These are phyloP conservation scores for Penicillium waksmanii DNA, from an alignment of 495 filamentous ascomycete species.

Conservation along the genomic window DNA sequence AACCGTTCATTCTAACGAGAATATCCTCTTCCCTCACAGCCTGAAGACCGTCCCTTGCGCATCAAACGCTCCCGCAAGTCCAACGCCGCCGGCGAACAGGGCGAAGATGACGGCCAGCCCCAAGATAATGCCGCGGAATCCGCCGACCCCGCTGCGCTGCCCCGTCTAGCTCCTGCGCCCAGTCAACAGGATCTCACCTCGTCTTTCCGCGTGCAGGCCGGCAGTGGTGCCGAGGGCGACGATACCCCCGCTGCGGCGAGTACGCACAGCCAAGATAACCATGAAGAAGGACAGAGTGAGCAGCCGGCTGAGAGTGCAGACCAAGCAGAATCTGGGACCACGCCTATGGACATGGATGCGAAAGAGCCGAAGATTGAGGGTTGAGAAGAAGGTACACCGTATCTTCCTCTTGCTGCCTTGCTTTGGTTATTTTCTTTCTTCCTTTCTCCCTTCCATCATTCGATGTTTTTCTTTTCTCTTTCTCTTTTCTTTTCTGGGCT, in stretches of 20 bases:
- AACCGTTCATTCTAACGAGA: no score
- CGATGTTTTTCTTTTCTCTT: slow-evolving; percentile 19
- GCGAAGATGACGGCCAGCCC: slow-evolving; percentile 24
- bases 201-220: slow-evolving; percentile 44
- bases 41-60: slow-evolving; percentile 87
- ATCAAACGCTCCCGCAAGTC: slow-evolving; percentile 75
- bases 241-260: slow-evolving; percentile 28
- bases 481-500: slow-evolving; percentile 10
- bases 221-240: slow-evolving; percentile 37
- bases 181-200: slow-evolving; percentile 47
- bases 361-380: slow-evolving; percentile 40
- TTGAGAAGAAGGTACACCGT: slow-evolving; percentile 6
- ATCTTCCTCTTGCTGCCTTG: no score
- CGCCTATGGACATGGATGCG: slow-evolving; percentile 49
- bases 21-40: slow-evolving; percentile 49
- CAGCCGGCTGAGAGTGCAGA: slow-evolving; percentile 30
- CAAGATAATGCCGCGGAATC: slow-evolving; percentile 22
- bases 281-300: slow-evolving; percentile 25
- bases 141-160: slow-evolving; percentile 30
- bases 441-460: not conserved
- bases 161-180: slow-evolving; percentile 45
- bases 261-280: slow-evolving; percentile 30
- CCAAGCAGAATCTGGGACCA: slow-evolving; percentile 33
- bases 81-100: slow-evolving; percentile 34
- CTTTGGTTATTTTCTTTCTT: no score